These are phyloP conservation scores for Lichtheimia hyalospora DNA, from an alignment of 371 early-diverging fungal genomes.

Conservation along the genomic window DNA sequence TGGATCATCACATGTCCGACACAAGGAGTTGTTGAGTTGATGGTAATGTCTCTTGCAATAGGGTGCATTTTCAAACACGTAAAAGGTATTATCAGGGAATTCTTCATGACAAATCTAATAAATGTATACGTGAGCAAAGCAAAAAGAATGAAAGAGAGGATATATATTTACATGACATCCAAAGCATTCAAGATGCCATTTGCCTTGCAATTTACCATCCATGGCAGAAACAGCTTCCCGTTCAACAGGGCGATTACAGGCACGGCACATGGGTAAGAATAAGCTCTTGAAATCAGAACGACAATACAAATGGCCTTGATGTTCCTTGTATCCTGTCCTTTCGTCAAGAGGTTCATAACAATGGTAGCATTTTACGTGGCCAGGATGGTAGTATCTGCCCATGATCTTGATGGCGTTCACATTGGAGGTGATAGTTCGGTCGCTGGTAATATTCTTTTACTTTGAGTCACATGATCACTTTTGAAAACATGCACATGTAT, in stretches of 20 bases:
- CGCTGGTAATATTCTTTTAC: conserved; percentile 22
- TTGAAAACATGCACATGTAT: background rate
- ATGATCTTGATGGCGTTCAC: conserved; percentile 60
- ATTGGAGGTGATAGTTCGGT: conserved; percentile 46
- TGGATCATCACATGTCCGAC: conserved; percentile 72
- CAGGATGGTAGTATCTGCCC: conserved; percentile 64
- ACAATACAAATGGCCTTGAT: conserved; percentile 79
- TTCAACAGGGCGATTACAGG: conserved; percentile 68
- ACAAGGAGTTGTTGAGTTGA: conserved; percentile 77
- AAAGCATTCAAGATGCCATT: conserved; percentile 73
- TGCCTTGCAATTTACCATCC: conserved; percentile 74
- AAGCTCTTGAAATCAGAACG: conserved; percentile 66
- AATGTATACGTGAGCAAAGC: background rate
- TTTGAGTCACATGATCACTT: background rate
- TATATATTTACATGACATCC: conserved; percentile 46
- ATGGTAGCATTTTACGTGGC: conserved; percentile 67
- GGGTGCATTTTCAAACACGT: conserved; percentile 80
- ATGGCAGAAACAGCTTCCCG: conserved; percentile 77
- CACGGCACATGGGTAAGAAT: conserved; percentile 68
- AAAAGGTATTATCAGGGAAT: conserved; percentile 89
- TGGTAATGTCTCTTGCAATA: conserved; percentile 86
- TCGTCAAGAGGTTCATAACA: conserved; percentile 66
- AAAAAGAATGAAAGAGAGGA: background rate
- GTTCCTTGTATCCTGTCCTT: conserved; percentile 74
- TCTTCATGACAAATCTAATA: conserved; percentile 63